These are phyloP conservation scores for Tothia fuscella DNA, from an alignment of 2,329 filamentous ascomycete species.

Conservation along the genomic window DNA sequence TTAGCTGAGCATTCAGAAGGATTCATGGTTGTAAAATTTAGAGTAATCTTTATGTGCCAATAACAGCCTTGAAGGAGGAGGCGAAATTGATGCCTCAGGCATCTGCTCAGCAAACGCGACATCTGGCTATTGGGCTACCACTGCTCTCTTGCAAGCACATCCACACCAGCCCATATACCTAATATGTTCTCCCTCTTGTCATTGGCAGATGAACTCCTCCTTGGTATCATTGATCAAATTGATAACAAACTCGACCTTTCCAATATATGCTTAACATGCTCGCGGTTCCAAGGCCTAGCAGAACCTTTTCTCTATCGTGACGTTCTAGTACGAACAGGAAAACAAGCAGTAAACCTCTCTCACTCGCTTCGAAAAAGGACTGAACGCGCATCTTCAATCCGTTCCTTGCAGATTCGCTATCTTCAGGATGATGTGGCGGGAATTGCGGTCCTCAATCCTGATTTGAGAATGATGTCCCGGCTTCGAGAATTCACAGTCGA, in stretches of 20 bases:
- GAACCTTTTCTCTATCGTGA: constrained; percentile 25
- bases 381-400: constrained; percentile 17
- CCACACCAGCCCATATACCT: too few relatives aligned
- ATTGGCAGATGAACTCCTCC: constrained; percentile 24
- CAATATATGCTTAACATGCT: constrained; percentile 21
- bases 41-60: too few relatives aligned
- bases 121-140: too few relatives aligned
- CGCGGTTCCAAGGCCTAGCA: constrained; percentile 19
- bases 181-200: too few relatives aligned
- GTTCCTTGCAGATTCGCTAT: constrained; percentile 22
- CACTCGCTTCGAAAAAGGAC: constrained; percentile 18
- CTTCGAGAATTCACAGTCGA: neutral
- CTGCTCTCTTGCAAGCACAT: too few relatives aligned
- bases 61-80: too few relatives aligned
- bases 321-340: constrained; percentile 19
- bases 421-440: constrained; percentile 16
- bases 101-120: too few relatives aligned
- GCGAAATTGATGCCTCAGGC: too few relatives aligned
- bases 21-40: too few relatives aligned
- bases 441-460: constrained; percentile 21
- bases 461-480: constrained; percentile 13
- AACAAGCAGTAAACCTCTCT: constrained; percentile 18
- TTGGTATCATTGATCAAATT: constrained; percentile 23
- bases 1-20: too few relatives aligned
- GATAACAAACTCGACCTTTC: constrained; percentile 16